Evolutionary conservation across 352 stramenopile genomes (phyloP).

Genomic region (Pythium dissimile): DNA sequence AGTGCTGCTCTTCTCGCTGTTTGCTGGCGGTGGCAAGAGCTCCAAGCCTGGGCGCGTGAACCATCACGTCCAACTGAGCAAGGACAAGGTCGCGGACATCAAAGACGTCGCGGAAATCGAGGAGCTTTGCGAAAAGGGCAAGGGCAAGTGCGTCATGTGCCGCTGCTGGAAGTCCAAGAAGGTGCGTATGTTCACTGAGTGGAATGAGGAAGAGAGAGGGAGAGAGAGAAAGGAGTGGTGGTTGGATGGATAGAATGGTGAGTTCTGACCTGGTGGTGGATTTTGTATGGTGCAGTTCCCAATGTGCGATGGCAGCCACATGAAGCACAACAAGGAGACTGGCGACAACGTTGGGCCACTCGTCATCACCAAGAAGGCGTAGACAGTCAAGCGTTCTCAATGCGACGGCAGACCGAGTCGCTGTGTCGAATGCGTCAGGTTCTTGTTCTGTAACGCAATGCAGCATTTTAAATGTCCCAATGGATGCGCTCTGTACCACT

Average conservation of each 20-base stretch:
- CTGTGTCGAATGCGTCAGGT: too few species aligned
- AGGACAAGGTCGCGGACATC: conserved; percentile 81
- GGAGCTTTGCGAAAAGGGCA: conserved; percentile 67
- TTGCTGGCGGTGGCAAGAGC: conserved; percentile 42
- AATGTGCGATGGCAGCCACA: conserved; percentile 72
- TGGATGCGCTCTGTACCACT: neutral
- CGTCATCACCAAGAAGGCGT: conserved; percentile 61
- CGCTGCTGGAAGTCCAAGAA: conserved; percentile 90
- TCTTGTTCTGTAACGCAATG: too few species aligned
- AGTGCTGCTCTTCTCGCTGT: conserved; percentile 68
- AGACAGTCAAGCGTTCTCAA: too few species aligned
- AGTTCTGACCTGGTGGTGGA: neutral
- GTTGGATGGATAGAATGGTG: too few species aligned
- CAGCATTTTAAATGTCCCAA: neutral
- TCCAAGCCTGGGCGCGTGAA: conserved; percentile 65
- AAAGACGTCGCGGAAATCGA: conserved; percentile 68
- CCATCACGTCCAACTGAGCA: conserved; percentile 61
- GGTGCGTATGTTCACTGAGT: too few species aligned
- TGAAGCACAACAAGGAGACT: conserved; percentile 88
- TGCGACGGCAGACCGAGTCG: too few species aligned
- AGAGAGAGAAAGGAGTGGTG: too few species aligned
- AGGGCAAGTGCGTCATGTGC: conserved; percentile 80
- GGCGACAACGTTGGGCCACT: conserved; percentile 81
- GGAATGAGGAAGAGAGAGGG: too few species aligned
- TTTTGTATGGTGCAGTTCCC: conserved; percentile 44